Conservation (phyloP, 176 grass and related monocot species). For the Aegilops speltoides region DNA sequence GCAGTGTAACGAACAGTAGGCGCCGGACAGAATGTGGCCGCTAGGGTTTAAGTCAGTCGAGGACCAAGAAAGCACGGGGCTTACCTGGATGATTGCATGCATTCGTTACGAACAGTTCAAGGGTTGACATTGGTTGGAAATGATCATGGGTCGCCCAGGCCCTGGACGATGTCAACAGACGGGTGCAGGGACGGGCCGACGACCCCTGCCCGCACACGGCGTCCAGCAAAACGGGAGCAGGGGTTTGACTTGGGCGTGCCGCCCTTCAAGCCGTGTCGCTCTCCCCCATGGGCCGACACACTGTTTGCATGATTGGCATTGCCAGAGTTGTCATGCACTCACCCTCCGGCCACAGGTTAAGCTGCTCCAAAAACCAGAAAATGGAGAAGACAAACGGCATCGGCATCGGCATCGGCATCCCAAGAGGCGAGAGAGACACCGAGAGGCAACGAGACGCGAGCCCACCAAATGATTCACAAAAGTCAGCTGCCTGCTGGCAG, state of each 20-base stretch:
- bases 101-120: conserved; percentile 33
- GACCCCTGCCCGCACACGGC: conserved; percentile 3
- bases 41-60: background rate
- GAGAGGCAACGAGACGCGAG: background rate
- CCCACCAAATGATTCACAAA: background rate
- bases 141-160: conserved; percentile 17
- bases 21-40: background rate
- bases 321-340: background rate
- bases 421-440: background rate
- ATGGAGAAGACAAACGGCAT: background rate
- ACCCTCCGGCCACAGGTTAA: background rate
- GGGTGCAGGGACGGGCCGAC: conserved; percentile 11
- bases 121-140: conserved; percentile 22
- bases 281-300: conserved; percentile 18
- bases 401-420: background rate
- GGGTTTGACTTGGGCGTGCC: background rate
- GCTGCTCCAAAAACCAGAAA: background rate
- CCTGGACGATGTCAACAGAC: conserved; percentile 14
- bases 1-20: background rate
- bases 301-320: background rate
- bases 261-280: background rate
- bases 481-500: conserved; percentile 24
- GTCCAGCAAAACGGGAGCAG: background rate
- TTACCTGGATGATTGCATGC: background rate
- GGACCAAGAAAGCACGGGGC: too few relatives aligned